Conservation (phyloP, 2,329 filamentous ascomycete species). For the Xylaria sp. region DNA sequence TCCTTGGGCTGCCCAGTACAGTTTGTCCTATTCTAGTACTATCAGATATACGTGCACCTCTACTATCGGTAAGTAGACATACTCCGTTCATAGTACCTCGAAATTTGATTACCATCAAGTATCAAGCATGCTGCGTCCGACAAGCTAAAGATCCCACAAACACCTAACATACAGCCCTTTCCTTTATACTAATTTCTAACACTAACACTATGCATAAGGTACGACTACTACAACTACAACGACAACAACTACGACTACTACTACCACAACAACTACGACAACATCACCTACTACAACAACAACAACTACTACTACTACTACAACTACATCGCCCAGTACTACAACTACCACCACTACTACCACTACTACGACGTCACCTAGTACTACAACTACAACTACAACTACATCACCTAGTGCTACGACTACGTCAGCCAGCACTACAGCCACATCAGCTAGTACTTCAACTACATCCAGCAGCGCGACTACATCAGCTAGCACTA, state of each 20-base stretch:
- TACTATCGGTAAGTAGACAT: not conserved
- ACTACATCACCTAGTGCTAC: not conserved
- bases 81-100: not conserved
- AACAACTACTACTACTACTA: not conserved
- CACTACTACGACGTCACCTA: not conserved
- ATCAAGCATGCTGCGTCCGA: not conserved
- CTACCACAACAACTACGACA: not conserved
- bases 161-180: not conserved
- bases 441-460: not conserved
- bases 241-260: not conserved
- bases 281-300: not conserved
- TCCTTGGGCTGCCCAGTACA: constrained; percentile 15
- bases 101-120: not conserved
- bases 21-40: constrained; percentile 11
- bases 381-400: not conserved
- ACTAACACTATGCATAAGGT: not conserved
- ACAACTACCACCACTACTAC: not conserved
- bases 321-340: not conserved
- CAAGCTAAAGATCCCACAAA: not conserved
- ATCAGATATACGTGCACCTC: constrained; percentile 13
- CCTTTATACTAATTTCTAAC: not conserved
- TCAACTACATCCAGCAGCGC: not conserved
- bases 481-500: not conserved
- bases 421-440: too few species aligned
- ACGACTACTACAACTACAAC: not conserved